These are phyloP conservation scores for Microbotryum saponariae DNA, from an alignment of 1,284 basidiomycete species.

Conservation along the genomic window DNA sequence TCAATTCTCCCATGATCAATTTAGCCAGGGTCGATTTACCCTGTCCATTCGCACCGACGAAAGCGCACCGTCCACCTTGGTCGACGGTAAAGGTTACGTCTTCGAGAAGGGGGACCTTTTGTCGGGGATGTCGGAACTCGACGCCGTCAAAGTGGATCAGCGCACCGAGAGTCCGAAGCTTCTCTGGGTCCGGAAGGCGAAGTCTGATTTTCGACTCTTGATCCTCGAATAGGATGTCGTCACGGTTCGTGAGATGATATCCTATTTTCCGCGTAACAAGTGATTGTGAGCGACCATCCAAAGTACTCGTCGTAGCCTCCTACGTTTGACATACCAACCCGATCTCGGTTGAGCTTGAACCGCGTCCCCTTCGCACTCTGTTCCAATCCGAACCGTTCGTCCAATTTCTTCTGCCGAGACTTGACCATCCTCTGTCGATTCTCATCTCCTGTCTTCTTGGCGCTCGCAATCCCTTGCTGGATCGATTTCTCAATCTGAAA, in stretches of 20 bases:
- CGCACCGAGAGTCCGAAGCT: conserved; percentile 50
- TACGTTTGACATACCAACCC: conserved; percentile 36
- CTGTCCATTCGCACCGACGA: conserved; percentile 53
- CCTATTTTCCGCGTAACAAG: conserved; percentile 33
- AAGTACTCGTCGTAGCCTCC: too few relatives aligned
- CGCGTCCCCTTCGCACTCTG: conserved; percentile 47
- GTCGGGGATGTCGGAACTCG: conserved; percentile 44
- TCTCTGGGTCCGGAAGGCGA: conserved; percentile 48
- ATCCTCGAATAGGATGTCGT: conserved; percentile 50
- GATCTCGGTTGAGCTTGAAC: conserved; percentile 61
- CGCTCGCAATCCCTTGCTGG: conserved; percentile 49
- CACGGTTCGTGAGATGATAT: conserved; percentile 47
- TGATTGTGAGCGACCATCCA: too few relatives aligned
- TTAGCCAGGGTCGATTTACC: conserved; percentile 54
- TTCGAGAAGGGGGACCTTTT: conserved; percentile 45
- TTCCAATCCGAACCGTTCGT: conserved; percentile 54
- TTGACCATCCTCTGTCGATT: conserved; percentile 54
- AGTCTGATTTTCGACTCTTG: conserved; percentile 49
- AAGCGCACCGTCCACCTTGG: conserved; percentile 52
- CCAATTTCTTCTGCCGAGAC: conserved; percentile 56
- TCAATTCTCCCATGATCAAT: conserved; percentile 50
- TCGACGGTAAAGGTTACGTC: conserved; percentile 54
- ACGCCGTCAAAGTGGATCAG: conserved; percentile 52
- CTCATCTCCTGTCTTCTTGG: conserved; percentile 58
- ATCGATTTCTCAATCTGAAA: conserved; percentile 44